phyloP scores from a whole-genome alignment of 257 asterid species.

The Petunia secreta region DNA sequence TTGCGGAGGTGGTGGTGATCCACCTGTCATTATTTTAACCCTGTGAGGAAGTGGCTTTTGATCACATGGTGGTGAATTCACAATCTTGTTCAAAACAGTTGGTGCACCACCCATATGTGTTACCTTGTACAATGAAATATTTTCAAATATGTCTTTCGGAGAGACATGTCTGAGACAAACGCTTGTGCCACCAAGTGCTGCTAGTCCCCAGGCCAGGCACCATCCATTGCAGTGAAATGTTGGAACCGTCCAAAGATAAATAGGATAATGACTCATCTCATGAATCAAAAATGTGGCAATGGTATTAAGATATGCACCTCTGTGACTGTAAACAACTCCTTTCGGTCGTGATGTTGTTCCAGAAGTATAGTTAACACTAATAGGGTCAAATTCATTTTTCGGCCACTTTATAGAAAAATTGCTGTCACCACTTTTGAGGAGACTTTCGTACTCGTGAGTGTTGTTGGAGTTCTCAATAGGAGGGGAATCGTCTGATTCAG shows the following conservation, averaged over 20 bases:
- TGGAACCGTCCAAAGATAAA: slow-evolving; percentile 11
- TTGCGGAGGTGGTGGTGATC: slow-evolving; percentile 43
- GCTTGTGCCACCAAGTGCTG: slow-evolving; percentile 14
- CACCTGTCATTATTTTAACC: slow-evolving; percentile 43
- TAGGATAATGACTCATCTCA: slow-evolving; percentile 14
- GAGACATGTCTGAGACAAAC: slow-evolving; percentile 16
- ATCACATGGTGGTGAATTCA: slow-evolving; percentile 32
- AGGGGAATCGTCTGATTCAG: neutral
- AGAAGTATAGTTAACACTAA: slow-evolving; percentile 24
- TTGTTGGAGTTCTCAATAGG: neutral
- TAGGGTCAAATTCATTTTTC: slow-evolving; percentile 15
- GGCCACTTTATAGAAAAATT: slow-evolving; percentile 17
- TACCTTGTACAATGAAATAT: slow-evolving; percentile 30
- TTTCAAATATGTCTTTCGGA: slow-evolving; percentile 29
- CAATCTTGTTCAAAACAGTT: slow-evolving; percentile 40
- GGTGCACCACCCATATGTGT: slow-evolving; percentile 46
- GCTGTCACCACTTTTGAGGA: neutral
- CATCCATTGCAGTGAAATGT: slow-evolving; percentile 23
- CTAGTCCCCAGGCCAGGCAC: slow-evolving; percentile 18
- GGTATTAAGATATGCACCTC: slow-evolving; percentile 24
- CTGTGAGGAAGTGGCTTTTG: slow-evolving; percentile 32
- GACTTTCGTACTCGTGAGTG: neutral
- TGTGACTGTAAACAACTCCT: slow-evolving; percentile 26
- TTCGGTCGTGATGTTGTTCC: slow-evolving; percentile 21
- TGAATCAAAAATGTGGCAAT: slow-evolving; percentile 12